Percentiles rank a stretch among this genome's conserved stretches.
phyloP scores from a whole-genome alignment of 2,329 filamentous ascomycete genomes.

The Aspergillus luchuensis region DNA sequence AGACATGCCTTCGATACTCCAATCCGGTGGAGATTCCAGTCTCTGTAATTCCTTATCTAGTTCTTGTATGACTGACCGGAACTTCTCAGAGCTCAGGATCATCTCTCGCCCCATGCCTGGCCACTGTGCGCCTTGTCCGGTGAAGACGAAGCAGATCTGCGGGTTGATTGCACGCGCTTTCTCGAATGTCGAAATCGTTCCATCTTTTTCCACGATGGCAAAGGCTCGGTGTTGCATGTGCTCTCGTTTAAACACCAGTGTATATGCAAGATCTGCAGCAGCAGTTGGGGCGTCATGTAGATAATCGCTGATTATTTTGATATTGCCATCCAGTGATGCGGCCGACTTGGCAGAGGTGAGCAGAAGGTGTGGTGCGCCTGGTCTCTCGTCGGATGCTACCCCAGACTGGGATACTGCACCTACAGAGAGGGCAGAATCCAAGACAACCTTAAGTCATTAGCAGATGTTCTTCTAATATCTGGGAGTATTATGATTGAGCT shows the following conservation, averaged over 20 bases:
- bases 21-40: not conserved
- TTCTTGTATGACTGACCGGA: constrained; percentile 20
- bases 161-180: constrained; percentile 4
- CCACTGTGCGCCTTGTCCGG: constrained; percentile 43
- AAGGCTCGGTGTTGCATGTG: constrained; percentile 21
- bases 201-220: constrained; percentile 6
- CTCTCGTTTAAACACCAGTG: constrained; percentile 17
- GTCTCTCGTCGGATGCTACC: too few relatives aligned
- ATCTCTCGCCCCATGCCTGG: constrained; percentile 35
- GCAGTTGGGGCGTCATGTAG: not conserved
- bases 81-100: constrained; percentile 21
- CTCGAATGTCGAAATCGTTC: constrained; percentile 5
- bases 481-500: not conserved
- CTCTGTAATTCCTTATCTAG: constrained; percentile 19
- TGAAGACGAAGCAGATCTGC: constrained; percentile 33
- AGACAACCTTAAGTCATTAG: constrained; percentile 7
- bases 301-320: constrained; percentile 12
- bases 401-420: too few relatives aligned
- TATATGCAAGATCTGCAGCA: constrained; percentile 19
- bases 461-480: too few relatives aligned
- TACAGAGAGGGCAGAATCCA: constrained; percentile 12
- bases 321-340: constrained; percentile 14
- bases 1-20: not conserved
- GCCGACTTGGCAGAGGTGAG: not conserved
- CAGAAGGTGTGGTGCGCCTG: too few relatives aligned